Percentiles rank a stretch among this genome's conserved stretches.
These are phyloP conservation scores for Lepidium africanum DNA, from an alignment of 345 rosid species.

Conservation along the genomic window DNA sequence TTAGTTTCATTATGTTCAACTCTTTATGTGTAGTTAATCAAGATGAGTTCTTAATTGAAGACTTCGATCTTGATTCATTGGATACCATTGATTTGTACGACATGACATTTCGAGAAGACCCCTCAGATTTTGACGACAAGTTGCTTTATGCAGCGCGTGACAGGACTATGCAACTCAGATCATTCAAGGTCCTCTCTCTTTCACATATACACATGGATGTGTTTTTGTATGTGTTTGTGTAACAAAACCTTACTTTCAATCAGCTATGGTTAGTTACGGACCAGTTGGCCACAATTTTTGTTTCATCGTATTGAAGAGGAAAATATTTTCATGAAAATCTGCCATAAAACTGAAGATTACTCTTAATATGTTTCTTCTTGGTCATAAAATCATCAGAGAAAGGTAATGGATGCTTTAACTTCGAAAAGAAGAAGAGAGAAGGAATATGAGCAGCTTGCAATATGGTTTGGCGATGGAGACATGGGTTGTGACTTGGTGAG, in stretches of 20 bases:
- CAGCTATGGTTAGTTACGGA: neutral
- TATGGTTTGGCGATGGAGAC: constrained; percentile 65
- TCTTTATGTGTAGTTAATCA: constrained; percentile 30
- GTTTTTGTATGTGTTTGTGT: neutral
- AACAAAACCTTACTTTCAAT: neutral
- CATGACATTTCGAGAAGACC: constrained; percentile 47
- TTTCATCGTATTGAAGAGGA: neutral
- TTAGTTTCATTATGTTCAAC: neutral
- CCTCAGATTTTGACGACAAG: constrained; percentile 34
- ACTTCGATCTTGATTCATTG: constrained; percentile 33
- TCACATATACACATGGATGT: neutral
- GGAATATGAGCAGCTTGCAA: constrained; percentile 75
- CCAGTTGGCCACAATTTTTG: neutral
- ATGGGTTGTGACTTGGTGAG: constrained; percentile 26
- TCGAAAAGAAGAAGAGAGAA: constrained; percentile 49
- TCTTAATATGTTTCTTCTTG: neutral
- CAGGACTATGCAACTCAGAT: constrained; percentile 40
- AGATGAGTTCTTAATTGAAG: constrained; percentile 31
- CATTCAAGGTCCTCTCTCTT: constrained; percentile 53
- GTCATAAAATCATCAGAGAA: constrained; percentile 38
- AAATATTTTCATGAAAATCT: neutral
- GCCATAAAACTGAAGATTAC: neutral
- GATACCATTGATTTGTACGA: constrained; percentile 63
- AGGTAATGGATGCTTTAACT: constrained; percentile 54
- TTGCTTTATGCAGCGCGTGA: constrained; percentile 44